Conservation (phyloP, 2,329 filamentous ascomycete genomes). For the Penicillium sp. region DNA sequence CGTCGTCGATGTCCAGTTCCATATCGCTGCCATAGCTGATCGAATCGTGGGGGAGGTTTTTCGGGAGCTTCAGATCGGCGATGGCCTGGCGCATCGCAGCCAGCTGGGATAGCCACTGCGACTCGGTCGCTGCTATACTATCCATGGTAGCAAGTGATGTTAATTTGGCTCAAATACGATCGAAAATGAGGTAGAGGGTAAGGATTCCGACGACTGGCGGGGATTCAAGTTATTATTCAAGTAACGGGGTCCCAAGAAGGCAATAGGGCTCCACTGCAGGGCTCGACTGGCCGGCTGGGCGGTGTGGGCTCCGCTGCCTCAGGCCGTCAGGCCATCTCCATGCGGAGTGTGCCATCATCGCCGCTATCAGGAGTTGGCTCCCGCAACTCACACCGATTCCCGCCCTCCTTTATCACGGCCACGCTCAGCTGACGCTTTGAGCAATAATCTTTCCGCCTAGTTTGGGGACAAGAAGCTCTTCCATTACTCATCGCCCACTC, state of each 20-base stretch:
- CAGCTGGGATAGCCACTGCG: slow-evolving; percentile 83
- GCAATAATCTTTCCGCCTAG: neutral
- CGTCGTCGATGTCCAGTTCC: slow-evolving; percentile 63
- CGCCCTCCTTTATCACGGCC: neutral
- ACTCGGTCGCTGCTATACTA: slow-evolving; percentile 44
- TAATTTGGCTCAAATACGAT: neutral
- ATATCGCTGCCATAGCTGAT: slow-evolving; percentile 55
- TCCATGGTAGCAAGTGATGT: slow-evolving; percentile 18
- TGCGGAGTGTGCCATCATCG: slow-evolving; percentile 19
- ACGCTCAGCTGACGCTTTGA: slow-evolving; percentile 3
- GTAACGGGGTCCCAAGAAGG: slow-evolving; percentile 7
- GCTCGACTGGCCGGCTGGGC: slow-evolving; percentile 12
- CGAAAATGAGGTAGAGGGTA: neutral
- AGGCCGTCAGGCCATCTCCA: slow-evolving; percentile 7
- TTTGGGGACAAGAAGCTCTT: neutral
- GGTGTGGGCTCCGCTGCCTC: slow-evolving; percentile 16
- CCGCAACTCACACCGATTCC: neutral
- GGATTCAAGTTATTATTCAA: neutral
- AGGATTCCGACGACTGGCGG: neutral
- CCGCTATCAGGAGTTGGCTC: slow-evolving; percentile 15
- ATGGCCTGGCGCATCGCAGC: slow-evolving; percentile 84
- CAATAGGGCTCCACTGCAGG: slow-evolving; percentile 14
- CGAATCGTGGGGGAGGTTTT: slow-evolving; percentile 46
- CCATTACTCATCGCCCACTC: neutral
- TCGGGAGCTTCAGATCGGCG: slow-evolving; percentile 65